Conservation (phyloP, 345 rosid genomes). For the Rhodamnia rubescens region DNA sequence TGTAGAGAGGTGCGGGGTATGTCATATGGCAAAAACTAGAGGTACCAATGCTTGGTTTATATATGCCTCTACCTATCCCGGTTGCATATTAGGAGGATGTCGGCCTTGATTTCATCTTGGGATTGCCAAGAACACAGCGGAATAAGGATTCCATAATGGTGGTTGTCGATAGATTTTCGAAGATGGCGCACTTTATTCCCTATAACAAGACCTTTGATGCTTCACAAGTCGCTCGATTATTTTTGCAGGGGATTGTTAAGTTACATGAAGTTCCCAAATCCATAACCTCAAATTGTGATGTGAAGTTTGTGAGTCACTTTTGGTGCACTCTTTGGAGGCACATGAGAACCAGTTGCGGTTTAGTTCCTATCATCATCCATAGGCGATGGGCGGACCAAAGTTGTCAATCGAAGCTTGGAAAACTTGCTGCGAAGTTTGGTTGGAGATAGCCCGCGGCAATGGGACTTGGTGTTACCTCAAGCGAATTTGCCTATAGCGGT, state of each 20-base stretch:
- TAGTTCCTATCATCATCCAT: neutral
- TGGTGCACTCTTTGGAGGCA: neutral
- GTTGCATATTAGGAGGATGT: neutral
- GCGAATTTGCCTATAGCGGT: neutral
- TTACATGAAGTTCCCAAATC: neutral
- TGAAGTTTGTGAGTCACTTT: neutral
- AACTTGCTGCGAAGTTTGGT: neutral
- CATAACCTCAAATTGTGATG: neutral
- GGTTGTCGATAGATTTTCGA: neutral
- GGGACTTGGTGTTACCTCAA: neutral
- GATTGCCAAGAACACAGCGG: neutral
- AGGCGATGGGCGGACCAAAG: neutral
- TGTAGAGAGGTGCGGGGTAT: neutral
- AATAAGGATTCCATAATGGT: neutral
- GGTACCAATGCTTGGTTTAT: neutral
- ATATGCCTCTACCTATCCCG: neutral
- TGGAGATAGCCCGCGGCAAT: neutral
- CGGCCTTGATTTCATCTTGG: neutral
- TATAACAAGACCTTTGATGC: neutral
- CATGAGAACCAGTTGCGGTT: neutral
- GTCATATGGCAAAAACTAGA: neutral
- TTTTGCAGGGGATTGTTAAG: neutral
- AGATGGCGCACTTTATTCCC: neutral
- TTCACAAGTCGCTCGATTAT: neutral
- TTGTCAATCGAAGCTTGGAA: neutral